Evolutionary conservation across 768 basidiomycete species (phyloP).

Genomic region (Brasilioporus rufonigricans): DNA sequence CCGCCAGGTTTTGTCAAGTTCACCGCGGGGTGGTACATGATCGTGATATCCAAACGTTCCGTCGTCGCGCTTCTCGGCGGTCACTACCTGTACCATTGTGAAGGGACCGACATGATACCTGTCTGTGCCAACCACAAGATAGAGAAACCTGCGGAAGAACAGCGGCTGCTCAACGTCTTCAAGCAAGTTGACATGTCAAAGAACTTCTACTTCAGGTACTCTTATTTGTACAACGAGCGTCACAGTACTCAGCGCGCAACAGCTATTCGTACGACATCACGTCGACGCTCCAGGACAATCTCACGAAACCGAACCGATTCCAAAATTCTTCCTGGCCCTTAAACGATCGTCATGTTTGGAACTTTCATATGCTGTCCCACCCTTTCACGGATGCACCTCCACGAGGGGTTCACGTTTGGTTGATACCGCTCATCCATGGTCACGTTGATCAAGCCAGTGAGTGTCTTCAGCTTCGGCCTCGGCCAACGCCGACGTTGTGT

Average conservation of each 20-base stretch:
- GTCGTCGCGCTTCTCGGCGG: slow-evolving; percentile 93
- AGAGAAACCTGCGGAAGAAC: slow-evolving; percentile 87
- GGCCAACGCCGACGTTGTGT: background rate
- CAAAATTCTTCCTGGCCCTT: slow-evolving; percentile 56
- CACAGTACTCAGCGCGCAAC: background rate
- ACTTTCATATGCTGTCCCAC: slow-evolving; percentile 77
- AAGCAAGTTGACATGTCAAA: slow-evolving; percentile 98
- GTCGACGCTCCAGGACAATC: slow-evolving; percentile 91
- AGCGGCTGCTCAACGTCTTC: slow-evolving; percentile 84
- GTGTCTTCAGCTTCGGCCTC: slow-evolving; percentile 28
- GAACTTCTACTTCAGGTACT: slow-evolving; percentile 96
- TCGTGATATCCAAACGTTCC: slow-evolving; percentile 84
- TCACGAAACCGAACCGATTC: slow-evolving; percentile 56
- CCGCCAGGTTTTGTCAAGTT: slow-evolving; percentile 82
- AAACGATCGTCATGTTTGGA: slow-evolving; percentile 94
- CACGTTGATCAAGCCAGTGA: slow-evolving; percentile 98
- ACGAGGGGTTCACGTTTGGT: slow-evolving; percentile 68
- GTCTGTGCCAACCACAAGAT: slow-evolving; percentile 77
- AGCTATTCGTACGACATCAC: slow-evolving; percentile 98
- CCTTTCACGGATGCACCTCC: slow-evolving; percentile 52
- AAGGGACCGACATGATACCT: slow-evolving; percentile 81
- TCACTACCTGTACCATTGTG: slow-evolving; percentile 95
- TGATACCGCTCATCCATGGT: slow-evolving; percentile 89
- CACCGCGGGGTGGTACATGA: slow-evolving; percentile 95
- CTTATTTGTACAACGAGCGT: background rate